Percentiles rank a stretch among this genome's conserved stretches.
phyloP scores from a whole-genome alignment of 805 yeast genomes.

The Candida endomychidarum region DNA sequence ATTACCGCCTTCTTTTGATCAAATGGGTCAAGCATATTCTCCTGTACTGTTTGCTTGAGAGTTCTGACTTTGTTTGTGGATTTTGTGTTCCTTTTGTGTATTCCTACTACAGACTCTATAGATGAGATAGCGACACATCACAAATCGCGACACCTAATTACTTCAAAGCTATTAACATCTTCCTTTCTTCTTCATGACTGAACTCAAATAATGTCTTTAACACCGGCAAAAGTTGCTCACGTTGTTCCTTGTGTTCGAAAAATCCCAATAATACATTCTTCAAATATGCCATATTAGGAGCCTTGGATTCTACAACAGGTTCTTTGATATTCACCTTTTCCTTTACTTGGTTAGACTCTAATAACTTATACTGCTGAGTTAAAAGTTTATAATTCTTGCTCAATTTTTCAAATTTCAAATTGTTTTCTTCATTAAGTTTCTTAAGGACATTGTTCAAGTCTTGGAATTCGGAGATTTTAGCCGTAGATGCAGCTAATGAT shows the following conservation, averaged over 20 bases:
- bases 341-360: conserved; percentile 30
- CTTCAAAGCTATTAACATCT: conserved; percentile 59
- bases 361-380: conserved; percentile 55
- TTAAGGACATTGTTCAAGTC: conserved; percentile 52
- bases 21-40: conserved; percentile 51
- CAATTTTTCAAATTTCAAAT: conserved; percentile 62
- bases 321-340: background rate
- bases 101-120: too few species aligned
- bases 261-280: conserved; percentile 91
- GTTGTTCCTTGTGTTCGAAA: conserved; percentile 88
- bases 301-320: conserved; percentile 16
- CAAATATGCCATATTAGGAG: conserved; percentile 59
- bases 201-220: conserved; percentile 71
- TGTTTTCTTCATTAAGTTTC: conserved; percentile 64
- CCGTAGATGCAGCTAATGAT: conserved; percentile 51
- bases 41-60: background rate
- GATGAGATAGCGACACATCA: too few species aligned
- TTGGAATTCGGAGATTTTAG: conserved; percentile 56
- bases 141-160: conserved; percentile 16
- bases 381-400: conserved; percentile 67
- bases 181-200: conserved; percentile 68
- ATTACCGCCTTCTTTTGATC: conserved; percentile 64
- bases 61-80: too few species aligned
- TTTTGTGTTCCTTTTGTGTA: too few species aligned
- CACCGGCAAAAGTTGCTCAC: conserved; percentile 83